These are phyloP conservation scores for Cladosporium velox DNA, from an alignment of 2,329 filamentous ascomycete species.

Conservation along the genomic window DNA sequence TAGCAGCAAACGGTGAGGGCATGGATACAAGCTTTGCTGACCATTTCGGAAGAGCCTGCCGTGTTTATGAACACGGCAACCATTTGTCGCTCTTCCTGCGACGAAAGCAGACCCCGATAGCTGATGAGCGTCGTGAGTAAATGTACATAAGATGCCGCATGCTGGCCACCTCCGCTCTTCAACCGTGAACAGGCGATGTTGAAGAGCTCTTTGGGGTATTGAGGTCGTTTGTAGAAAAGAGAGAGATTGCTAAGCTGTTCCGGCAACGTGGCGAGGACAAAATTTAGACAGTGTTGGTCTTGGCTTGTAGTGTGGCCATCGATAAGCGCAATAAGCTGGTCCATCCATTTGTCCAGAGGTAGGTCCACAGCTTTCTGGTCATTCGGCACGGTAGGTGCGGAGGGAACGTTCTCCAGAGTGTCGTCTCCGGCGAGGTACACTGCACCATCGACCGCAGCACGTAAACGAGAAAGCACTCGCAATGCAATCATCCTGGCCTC, in stretches of 20 bases:
- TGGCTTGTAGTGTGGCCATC: slow-evolving; percentile 14
- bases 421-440: slow-evolving; percentile 23
- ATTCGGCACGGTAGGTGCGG: slow-evolving; percentile 8
- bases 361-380: slow-evolving; percentile 18
- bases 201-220: slow-evolving; percentile 70
- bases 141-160: slow-evolving; percentile 58
- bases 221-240: slow-evolving; percentile 72
- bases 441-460: slow-evolving; percentile 27
- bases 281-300: slow-evolving; percentile 87
- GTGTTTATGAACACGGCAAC: slow-evolving; percentile 84
- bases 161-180: slow-evolving; percentile 6
- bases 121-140: slow-evolving; percentile 84
- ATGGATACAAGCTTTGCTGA: slow-evolving; percentile 90
- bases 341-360: slow-evolving; percentile 22
- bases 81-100: slow-evolving; percentile 82
- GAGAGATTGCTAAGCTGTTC: slow-evolving; percentile 88
- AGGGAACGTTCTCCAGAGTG: background rate
- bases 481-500: slow-evolving; percentile 18
- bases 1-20: slow-evolving; percentile 93
- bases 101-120: slow-evolving; percentile 68
- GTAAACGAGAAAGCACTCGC: slow-evolving; percentile 26
- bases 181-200: slow-evolving; percentile 14
- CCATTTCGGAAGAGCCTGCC: slow-evolving; percentile 61
- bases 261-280: slow-evolving; percentile 80
- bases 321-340: slow-evolving; percentile 20